Evolutionary conservation across 2,329 filamentous ascomycete genomes (phyloP).

Genomic region (Daldinia sp.): DNA sequence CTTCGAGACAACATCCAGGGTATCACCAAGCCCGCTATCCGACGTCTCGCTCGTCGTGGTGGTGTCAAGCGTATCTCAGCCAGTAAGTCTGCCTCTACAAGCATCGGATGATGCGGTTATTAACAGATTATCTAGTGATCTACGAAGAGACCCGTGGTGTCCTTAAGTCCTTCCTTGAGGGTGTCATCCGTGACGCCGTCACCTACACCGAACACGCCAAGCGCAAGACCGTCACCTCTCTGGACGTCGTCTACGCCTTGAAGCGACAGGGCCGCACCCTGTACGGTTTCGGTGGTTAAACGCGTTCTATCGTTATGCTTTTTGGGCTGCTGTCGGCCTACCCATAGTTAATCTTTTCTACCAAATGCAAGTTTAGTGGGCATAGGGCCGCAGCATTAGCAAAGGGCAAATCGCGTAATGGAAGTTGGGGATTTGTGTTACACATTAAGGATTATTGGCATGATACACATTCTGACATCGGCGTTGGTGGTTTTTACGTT

Average conservation of each 20-base stretch:
- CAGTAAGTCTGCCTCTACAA: conserved; percentile 67
- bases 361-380: neutral
- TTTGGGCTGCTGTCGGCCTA: conserved; percentile 8
- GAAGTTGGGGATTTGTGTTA: conserved; percentile 35
- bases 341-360: conserved; percentile 18
- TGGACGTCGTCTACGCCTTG: conserved; percentile 73
- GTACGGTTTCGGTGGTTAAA: conserved; percentile 76
- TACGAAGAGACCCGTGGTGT: conserved; percentile 82
- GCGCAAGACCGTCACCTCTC: conserved; percentile 77
- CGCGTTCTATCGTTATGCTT: conserved; percentile 9
- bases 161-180: conserved; percentile 85
- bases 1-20: conserved; percentile 99
- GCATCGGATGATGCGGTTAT: neutral
- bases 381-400: neutral
- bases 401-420: conserved; percentile 15
- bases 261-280: conserved; percentile 76
- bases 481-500: conserved; percentile 50
- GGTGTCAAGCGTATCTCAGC: conserved; percentile 99
- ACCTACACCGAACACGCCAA: conserved; percentile 88
- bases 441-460: conserved; percentile 45
- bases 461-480: conserved; percentile 50
- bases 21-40: conserved; percentile 98
- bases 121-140: conserved; percentile 68
- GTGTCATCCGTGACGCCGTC: conserved; percentile 82
- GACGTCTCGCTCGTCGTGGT: conserved; percentile 98